phyloP scores from a whole-genome alignment of 805 yeast species.

The Myxozyma nipponensis region DNA sequence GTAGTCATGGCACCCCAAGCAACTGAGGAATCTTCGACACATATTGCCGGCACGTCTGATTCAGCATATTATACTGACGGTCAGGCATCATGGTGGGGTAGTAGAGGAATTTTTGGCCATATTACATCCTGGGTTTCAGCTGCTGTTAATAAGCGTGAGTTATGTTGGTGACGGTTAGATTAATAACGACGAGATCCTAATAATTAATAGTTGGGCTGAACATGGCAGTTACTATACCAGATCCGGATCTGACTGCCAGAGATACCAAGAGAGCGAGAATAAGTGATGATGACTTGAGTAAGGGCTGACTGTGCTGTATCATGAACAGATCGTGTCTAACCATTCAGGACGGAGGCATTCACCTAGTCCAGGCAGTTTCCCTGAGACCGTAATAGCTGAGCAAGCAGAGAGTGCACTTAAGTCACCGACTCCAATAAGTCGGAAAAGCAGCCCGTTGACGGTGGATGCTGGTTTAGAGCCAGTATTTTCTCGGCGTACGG shows the following conservation, averaged over 20 bases:
- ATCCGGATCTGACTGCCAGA: background rate
- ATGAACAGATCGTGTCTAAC: no score
- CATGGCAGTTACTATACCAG: background rate
- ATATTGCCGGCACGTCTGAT: background rate
- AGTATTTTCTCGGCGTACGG: background rate
- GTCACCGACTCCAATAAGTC: no score
- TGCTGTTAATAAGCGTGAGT: background rate
- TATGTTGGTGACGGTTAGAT: background rate
- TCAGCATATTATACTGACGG: background rate
- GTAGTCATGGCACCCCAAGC: background rate
- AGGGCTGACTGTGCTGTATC: no score
- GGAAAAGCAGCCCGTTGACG: no score
- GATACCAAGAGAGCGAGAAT: background rate
- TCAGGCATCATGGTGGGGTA: background rate
- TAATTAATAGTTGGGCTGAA: background rate
- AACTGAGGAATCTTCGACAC: background rate
- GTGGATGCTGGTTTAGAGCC: no score
- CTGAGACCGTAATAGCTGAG: background rate
- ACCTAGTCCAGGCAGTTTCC: conserved; percentile 5
- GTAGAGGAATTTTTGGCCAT: background rate
- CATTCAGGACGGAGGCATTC: background rate
- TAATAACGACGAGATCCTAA: background rate
- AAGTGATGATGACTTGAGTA: no score
- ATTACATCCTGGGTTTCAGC: background rate
- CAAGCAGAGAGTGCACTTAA: background rate